A percentile compares a stretch with the other conserved stretches of the same genome.
Conservation (phyloP, 352 stramenopile genomes). For the Globisporangium camurandrum region DNA sequence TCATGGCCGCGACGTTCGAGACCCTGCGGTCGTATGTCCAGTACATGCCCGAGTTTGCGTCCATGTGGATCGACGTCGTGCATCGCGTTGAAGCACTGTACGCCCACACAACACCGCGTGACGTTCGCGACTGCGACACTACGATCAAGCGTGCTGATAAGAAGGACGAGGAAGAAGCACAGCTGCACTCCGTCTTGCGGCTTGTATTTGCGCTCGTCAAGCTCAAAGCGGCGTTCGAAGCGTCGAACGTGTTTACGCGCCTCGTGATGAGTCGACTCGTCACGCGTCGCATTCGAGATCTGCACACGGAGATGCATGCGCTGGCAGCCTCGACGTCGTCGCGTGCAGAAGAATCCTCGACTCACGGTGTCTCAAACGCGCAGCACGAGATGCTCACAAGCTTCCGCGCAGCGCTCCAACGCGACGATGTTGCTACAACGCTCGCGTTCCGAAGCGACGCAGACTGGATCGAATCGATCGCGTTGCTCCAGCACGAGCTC, state of each 20-base stretch:
- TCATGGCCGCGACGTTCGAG: slow-evolving; percentile 1
- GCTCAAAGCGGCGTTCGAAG: slow-evolving; percentile 2
- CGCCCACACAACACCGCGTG: no score
- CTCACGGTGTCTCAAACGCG: no score
- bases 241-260: not conserved
- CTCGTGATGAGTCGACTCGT: not conserved
- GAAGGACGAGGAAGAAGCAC: not conserved
- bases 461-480: slow-evolving; percentile 1
- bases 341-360: not conserved
- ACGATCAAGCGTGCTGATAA: not conserved
- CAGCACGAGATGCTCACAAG: not conserved
- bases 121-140: no score
- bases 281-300: not conserved
- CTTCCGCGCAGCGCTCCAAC: not conserved
- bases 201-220: slow-evolving; percentile 3
- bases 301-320: slow-evolving; percentile 2
- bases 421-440: no score
- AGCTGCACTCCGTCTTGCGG: not conserved
- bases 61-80: slow-evolving; percentile 3
- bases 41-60: not conserved
- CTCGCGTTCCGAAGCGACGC: not conserved
- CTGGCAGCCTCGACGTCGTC: not conserved
- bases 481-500: slow-evolving; percentile 7
- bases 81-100: not conserved
- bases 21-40: not conserved